These are phyloP conservation scores for Chlorella sorokiniana DNA, from an alignment of 139 green algal genomes.

Conservation along the genomic window DNA sequence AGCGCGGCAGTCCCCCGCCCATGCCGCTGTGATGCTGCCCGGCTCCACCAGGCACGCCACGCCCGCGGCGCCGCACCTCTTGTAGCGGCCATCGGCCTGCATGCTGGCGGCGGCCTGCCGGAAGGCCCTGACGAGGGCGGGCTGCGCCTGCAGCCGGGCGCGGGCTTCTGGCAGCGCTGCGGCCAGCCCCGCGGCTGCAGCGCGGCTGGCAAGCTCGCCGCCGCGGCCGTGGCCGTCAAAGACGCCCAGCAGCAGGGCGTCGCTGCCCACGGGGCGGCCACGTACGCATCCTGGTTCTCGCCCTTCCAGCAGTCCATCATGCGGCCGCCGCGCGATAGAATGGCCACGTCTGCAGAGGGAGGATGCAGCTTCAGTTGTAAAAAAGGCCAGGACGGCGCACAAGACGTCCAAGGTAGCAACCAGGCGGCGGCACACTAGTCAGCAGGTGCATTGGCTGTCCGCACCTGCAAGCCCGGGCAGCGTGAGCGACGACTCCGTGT, in stretches of 20 bases:
- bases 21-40: slow-evolving; percentile 48
- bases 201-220: neutral
- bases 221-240: slow-evolving; percentile 6
- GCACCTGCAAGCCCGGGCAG: no score
- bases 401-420: no score
- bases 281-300: slow-evolving; percentile 19
- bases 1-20: slow-evolving; percentile 62
- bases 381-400: no score
- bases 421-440: no score
- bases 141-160: neutral
- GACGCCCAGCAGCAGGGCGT: neutral
- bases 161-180: neutral
- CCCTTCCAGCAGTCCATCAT: no score
- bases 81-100: neutral
- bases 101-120: neutral
- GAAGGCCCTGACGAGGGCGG: neutral
- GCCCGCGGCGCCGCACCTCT: neutral
- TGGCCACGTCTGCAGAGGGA: no score
- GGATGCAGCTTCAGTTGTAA: no score
- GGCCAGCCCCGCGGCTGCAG: slow-evolving; percentile 1
- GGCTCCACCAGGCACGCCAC: slow-evolving; percentile 1
- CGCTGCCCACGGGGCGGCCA: no score
- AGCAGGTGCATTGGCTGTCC: no score
- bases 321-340: no score
- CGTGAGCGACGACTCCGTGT: no score